Base-by-base conservation (phyloP, 495 filamentous ascomycete species). In the Bacidia gigantensis region DNA sequence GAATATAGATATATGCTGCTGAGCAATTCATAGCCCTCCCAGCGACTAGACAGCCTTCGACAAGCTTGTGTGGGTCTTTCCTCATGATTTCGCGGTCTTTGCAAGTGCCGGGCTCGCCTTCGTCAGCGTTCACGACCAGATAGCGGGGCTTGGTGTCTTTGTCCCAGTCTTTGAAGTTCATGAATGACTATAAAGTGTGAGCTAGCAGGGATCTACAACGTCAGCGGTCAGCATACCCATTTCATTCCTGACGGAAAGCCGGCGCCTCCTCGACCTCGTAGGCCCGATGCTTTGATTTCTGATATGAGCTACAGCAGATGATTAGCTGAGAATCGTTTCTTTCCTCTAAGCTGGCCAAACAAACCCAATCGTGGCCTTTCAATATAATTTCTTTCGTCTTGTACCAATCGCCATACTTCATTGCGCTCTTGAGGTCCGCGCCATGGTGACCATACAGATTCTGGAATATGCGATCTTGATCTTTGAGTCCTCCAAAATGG, bases 81-180 rank as follows among this genome's bases (percentile, higher is more conserved):
- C 92, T 87, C 90, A 98, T 98, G 62, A 98, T 98, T 69, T 97
- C 93, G 64, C 92, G 85, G 67, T 98, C 92, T 72, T 98, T 98
- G 82, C 92, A 98, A 26, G 92, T 98, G 64, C 92, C 92, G 9
- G 92, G 92, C 69, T 98, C 92, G 64, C 92, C 92, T 75, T 98
- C 92, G 65, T 98, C 92, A 58, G 92, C 92, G 62, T 98, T 98
- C 72, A 98, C 86, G 48, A 98, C 89, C 40, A 98, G 75, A 62
- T 98, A 98, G 52, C 92, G 81, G 53, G 93, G 93, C 67, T 93
- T 89, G 51, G 75, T 88, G 64, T 95, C 93, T 74, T 96, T 95
- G 60, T 97, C 89, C 93, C 92, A 98, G 67, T 87, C 93, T 70
- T 96, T 95, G 78, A 88, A 87, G 73, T 97, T 98, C 92, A 98